Evolutionary conservation across 495 filamentous ascomycete species (phyloP), one percentile per base, ranked within the genome.

Genomic region (Podospora anserina): DNA sequence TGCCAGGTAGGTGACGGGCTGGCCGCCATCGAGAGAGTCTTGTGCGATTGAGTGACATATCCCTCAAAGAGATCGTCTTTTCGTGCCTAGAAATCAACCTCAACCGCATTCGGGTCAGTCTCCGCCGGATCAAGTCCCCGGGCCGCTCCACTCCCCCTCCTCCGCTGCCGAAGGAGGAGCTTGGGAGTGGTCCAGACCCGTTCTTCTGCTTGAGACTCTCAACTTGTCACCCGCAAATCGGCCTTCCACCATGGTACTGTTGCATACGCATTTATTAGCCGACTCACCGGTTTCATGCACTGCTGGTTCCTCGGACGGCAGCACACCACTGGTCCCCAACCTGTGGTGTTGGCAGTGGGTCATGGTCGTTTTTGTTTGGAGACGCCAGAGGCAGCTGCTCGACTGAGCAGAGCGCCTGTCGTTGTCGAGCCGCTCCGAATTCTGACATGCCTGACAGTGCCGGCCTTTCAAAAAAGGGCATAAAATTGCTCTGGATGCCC

Each of bases 181-280:
- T 49, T 49, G 19, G 62, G 53, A 57, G 62, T 63, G 66, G 67
- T 53, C 49, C 58, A 54, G 53, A n/a, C 56, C 32, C 55, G 26
- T 61, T 54, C 53, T 23, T 58, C 27, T 62, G 65, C 32, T 54
- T 64, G 61, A 67, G 68, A 28, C 70, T 67, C 53, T 15, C 54
- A 13, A 18, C 34, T 70, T 27, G 53, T 68, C 54, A 61, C 53
- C 53, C 34, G 28, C 34, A 23, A 27, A 54, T 39, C 23, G 39
- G 30, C 54, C 60, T 64, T 39, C 54, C 64, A 66, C 60, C 71
- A 65, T 66, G 66, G 64, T 67, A 18, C 44, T 64, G 30, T 49
- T 74, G 75, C 71, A 74, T 76, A 62, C 28, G 23, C 56, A 66
- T 69, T 69, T 65, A 69, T 73, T 65, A 65, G 58, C 70, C 67